These are phyloP conservation scores for Novymonas esmeraldas DNA, from an alignment of 208 protist species.

Conservation along the genomic window DNA sequence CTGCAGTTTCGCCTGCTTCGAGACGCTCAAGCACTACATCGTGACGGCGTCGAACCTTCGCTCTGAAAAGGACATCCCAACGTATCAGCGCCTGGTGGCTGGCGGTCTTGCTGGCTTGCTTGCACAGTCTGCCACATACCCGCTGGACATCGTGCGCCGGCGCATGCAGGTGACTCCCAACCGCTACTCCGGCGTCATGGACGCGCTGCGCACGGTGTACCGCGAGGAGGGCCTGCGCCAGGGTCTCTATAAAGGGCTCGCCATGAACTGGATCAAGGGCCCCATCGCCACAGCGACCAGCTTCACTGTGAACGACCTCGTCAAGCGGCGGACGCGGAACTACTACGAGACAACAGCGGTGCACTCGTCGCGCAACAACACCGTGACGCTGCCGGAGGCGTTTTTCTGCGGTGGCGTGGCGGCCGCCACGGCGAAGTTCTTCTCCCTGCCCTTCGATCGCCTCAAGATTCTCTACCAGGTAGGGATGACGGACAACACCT, in stretches of 20 bases:
- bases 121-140: conserved; percentile 94
- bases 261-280: conserved; percentile 96
- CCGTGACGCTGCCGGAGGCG: conserved; percentile 77
- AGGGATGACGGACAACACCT: conserved; percentile 43
- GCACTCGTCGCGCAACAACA: conserved; percentile 38
- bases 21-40: conserved; percentile 85
- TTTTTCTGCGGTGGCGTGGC: conserved; percentile 90
- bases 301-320: conserved; percentile 93
- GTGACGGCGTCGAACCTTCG: conserved; percentile 45
- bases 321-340: conserved; percentile 75
- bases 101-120: conserved; percentile 88
- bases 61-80: conserved; percentile 74
- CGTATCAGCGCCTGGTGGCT: conserved; percentile 71
- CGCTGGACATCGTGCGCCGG: conserved; percentile 93
- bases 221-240: conserved; percentile 78
- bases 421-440: conserved; percentile 89
- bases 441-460: conserved; percentile 90
- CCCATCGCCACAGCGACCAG: conserved; percentile 88
- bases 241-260: conserved; percentile 90
- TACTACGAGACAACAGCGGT: conserved; percentile 69
- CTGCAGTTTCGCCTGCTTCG: conserved; percentile 93
- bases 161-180: conserved; percentile 90
- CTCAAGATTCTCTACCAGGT: conserved; percentile 96
- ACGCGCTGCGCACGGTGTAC: conserved; percentile 69
- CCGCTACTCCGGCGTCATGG: conserved; percentile 72